phyloP scores from a whole-genome alignment of 768 basidiomycete genomes.

The Xerocomus brunneocitrinus region DNA sequence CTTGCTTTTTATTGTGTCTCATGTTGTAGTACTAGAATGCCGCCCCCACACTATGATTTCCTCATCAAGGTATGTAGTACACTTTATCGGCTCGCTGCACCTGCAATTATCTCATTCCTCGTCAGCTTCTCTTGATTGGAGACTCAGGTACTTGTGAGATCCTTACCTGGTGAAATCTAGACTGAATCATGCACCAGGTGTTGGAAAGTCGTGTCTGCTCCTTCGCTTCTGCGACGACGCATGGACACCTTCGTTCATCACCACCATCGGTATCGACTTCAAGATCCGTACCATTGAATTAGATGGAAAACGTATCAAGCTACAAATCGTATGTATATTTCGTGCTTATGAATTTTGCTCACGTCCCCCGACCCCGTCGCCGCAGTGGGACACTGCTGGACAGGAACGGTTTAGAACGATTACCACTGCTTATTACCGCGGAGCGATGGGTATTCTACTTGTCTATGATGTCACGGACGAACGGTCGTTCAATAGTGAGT shows the following conservation, averaged over 20 bases:
- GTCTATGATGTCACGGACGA: conserved; percentile 99
- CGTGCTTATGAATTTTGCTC: neutral
- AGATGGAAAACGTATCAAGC: conserved; percentile 95
- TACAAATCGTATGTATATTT: conserved; percentile 80
- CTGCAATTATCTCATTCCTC: neutral
- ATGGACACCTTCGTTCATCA: conserved; percentile 99
- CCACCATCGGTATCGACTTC: conserved; percentile 99
- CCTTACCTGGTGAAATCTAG: neutral
- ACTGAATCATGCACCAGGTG: conserved; percentile 48
- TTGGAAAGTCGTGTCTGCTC: conserved; percentile 94
- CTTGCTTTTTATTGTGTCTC: neutral
- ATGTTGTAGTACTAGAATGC: conserved; percentile 45
- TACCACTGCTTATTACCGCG: conserved; percentile 98
- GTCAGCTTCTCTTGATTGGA: conserved; percentile 88
- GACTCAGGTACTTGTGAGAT: conserved; percentile 66
- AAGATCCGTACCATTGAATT: conserved; percentile 99
- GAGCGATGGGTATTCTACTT: conserved; percentile 96
- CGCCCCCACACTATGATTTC: conserved; percentile 95
- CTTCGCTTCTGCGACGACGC: conserved; percentile 98
- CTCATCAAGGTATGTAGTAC: conserved; percentile 71
- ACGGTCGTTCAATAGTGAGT: conserved; percentile 89
- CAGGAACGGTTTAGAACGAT: conserved; percentile 99
- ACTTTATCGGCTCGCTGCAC: conserved; percentile 2
- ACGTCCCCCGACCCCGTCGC: neutral
- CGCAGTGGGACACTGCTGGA: conserved; percentile 97